Evolutionary conservation across 2,329 filamentous ascomycete species (phyloP).

Genomic region (Pseudogymnoascus sp.): DNA sequence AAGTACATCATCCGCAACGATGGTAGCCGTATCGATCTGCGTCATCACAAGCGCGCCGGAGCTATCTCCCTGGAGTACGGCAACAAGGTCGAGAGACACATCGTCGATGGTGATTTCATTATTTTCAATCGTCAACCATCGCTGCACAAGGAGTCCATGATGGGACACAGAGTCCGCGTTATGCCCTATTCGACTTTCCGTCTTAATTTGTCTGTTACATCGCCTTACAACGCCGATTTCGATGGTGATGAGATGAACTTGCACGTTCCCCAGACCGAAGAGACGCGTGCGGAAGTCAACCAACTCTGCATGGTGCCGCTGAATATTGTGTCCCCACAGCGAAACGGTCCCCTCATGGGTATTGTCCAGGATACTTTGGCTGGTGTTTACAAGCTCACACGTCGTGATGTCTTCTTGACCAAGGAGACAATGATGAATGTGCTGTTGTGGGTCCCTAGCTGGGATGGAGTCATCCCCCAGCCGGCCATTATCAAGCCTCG

Average conservation of each 20-base stretch:
- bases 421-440: slow-evolving; percentile 94
- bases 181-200: slow-evolving; percentile 99
- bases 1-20: slow-evolving; percentile 94
- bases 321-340: slow-evolving; percentile 96
- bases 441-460: slow-evolving; percentile 94
- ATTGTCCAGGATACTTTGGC: slow-evolving; percentile 97
- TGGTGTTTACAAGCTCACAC: slow-evolving; percentile 93
- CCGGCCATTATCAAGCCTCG: slow-evolving; percentile 91
- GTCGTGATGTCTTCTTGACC: slow-evolving; percentile 82
- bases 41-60: slow-evolving; percentile 82
- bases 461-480: slow-evolving; percentile 89
- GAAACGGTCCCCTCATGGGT: slow-evolving; percentile 97
- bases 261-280: slow-evolving; percentile 96
- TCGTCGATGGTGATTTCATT: slow-evolving; percentile 94
- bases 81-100: slow-evolving; percentile 97
- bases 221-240: slow-evolving; percentile 99
- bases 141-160: slow-evolving; percentile 99
- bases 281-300: slow-evolving; percentile 89
- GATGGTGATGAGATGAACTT: slow-evolving; percentile 99
- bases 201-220: slow-evolving; percentile 93
- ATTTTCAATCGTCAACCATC: slow-evolving; percentile 99
- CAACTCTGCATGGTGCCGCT: slow-evolving; percentile 96
- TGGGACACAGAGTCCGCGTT: slow-evolving; percentile 94
- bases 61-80: slow-evolving; percentile 88
- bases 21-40: slow-evolving; percentile 88